A percentile compares a stretch with the other conserved stretches of the same genome.
phyloP scores from a whole-genome alignment of 192 early-diverging fungal species.

The Coemansia sp. region DNA sequence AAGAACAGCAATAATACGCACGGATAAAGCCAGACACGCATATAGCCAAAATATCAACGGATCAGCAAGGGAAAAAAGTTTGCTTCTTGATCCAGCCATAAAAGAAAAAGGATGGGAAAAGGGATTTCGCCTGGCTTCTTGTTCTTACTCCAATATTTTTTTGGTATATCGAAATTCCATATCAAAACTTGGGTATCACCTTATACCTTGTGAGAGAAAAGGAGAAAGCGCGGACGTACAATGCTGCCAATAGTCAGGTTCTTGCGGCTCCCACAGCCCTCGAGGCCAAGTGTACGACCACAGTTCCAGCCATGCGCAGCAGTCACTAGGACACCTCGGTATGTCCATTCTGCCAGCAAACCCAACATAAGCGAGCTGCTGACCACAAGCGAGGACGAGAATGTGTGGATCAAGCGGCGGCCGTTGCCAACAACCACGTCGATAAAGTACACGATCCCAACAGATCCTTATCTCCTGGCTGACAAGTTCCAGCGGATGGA shows the following conservation, averaged over 20 bases:
- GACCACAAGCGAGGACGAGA: conserved; percentile 1
- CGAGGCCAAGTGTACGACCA: not conserved
- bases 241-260: not conserved
- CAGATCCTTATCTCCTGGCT: conserved; percentile 43
- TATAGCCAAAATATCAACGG: conserved; percentile 1
- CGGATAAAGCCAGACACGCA: too few relatives aligned
- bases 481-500: conserved; percentile 45
- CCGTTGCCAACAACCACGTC: conserved; percentile 48
- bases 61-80: conserved; percentile 6
- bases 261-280: not conserved
- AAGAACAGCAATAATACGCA: too few relatives aligned
- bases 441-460: conserved; percentile 45
- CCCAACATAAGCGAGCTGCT: conserved; percentile 3
- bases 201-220: not conserved
- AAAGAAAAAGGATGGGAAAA: not conserved
- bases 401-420: conserved; percentile 33
- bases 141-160: not conserved
- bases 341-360: not conserved
- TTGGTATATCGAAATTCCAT: not conserved
- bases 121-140: too few relatives aligned
- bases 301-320: not conserved
- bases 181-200: not conserved
- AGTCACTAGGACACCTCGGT: not conserved
- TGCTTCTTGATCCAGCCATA: not conserved
- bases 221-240: not conserved